A percentile compares a stretch with the other conserved stretches of the same genome.
These are phyloP conservation scores for Colletotrichum gloeosporioides DNA, from an alignment of 2,329 filamentous ascomycete species.

Conservation along the genomic window DNA sequence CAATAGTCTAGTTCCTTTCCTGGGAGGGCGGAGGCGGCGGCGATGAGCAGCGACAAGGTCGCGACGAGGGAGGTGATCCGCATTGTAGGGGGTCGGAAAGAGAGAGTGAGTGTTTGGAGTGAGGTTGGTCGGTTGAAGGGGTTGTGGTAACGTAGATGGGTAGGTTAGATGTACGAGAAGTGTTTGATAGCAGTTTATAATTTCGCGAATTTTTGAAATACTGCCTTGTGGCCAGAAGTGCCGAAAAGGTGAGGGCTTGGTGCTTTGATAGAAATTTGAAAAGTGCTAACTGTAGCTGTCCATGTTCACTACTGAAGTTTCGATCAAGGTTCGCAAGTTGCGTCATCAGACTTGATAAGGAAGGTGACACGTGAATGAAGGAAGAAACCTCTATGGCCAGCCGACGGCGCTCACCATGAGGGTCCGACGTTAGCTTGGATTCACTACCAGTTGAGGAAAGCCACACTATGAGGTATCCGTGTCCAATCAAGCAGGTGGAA, in stretches of 20 bases:
- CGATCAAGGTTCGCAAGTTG: neutral
- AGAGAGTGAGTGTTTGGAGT: neutral
- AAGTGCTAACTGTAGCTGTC: fast-evolving
- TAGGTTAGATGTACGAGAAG: neutral
- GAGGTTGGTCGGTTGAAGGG: neutral
- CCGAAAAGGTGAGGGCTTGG: neutral
- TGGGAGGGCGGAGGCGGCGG: neutral
- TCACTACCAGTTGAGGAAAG: too few relatives aligned
- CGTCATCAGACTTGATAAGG: neutral
- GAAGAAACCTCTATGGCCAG: too few relatives aligned
- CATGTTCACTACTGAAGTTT: neutral
- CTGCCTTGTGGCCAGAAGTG: neutral
- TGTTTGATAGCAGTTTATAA: neutral
- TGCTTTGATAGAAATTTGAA: fast-evolving
- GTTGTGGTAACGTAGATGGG: neutral
- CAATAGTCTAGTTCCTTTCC: neutral
- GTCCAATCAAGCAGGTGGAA: too few relatives aligned
- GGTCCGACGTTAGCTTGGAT: too few relatives aligned
- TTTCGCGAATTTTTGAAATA: neutral
- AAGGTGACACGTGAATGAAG: too few relatives aligned
- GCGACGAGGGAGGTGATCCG: neutral
- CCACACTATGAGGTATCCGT: too few relatives aligned
- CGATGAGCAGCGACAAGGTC: neutral
- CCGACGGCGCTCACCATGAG: too few relatives aligned
- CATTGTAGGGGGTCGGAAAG: neutral